These are phyloP conservation scores for Boletus reticulatus DNA, from an alignment of 768 basidiomycete species.

Conservation along the genomic window DNA sequence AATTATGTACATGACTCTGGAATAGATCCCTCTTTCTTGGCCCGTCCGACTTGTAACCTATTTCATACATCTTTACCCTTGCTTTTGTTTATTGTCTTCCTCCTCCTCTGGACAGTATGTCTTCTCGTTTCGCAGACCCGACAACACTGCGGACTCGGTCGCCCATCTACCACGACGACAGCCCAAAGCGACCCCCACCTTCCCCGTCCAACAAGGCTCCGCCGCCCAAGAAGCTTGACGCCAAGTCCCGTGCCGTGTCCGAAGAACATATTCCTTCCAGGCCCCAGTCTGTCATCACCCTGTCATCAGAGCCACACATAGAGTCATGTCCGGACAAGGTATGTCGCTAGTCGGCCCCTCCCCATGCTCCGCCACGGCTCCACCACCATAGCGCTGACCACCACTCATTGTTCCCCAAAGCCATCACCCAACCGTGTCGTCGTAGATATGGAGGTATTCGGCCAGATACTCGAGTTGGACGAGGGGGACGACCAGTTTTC, in stretches of 20 bases:
- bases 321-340: conserved; percentile 30
- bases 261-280: conserved; percentile 22
- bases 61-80: conserved; percentile 20
- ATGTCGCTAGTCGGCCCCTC: conserved; percentile 3
- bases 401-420: conserved; percentile 1
- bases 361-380: not conserved
- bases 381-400: conserved; percentile 6
- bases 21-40: conserved; percentile 19
- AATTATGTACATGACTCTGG: conserved; percentile 29
- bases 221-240: conserved; percentile 30
- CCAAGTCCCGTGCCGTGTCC: conserved; percentile 30
- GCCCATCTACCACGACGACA: conserved; percentile 28
- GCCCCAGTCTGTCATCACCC: not conserved
- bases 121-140: conserved; percentile 29
- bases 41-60: conserved; percentile 28
- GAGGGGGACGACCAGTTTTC: conserved; percentile 81
- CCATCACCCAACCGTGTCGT: conserved; percentile 29
- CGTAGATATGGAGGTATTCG: conserved; percentile 79
- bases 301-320: conserved; percentile 12
- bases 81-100: conserved; percentile 1
- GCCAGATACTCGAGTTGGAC: conserved; percentile 89
- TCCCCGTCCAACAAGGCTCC: conserved; percentile 33
- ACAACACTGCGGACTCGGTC: conserved; percentile 30
- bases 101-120: conserved; percentile 15
- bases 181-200: conserved; percentile 29